Evolutionary conservation across 1,284 basidiomycete genomes (phyloP), one percentile per base, ranked within the genome.

Genomic region (Filobasidium uniguttulatum): DNA sequence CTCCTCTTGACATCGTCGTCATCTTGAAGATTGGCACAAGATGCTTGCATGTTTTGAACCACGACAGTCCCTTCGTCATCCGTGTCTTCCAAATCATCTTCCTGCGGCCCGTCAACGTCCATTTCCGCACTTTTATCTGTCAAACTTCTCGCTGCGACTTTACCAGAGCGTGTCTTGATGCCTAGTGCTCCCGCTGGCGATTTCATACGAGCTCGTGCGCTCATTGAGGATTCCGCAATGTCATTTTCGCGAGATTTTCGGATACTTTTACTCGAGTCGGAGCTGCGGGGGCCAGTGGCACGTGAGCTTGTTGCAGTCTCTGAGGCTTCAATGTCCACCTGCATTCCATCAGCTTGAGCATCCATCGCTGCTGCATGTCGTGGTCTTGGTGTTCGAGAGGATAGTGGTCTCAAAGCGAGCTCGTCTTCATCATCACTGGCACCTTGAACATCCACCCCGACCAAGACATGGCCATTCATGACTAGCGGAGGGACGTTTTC

Each of bases 401-500:
- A n/a, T n/a, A n/a, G n/a, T n/a, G n/a, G n/a, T n/a, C n/a, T n/a
- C 14, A 38, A 19, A 22, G 19, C 23, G 19, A 38, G 20, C n/a
- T 38, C 36, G n/a, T 38, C 26, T n/a, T n/a, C n/a, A 8, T 26
- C 22, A 3, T 43, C 40, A 4, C 17, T 8, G 12, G 14, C 40
- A 40, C 23, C 37, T 5, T 22, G 19, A n/a, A n/a, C 40, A 29
- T 43, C 40, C 15, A 43, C n/a, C 26, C 40, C 40, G 26, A 28
- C 25, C 3, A 43, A 19, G 4, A 43, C 40, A 15, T 28, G 25
- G 9, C 40, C 40, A 6, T 43, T 29, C 3, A 43, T 12, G 3
- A 28, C 25, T 8, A 43, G 40, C 23, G 40, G 40, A 29, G 40
- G 40, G 29, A 43, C 40, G 23, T 43, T 43, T 20, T 43, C 40